Base-by-base conservation (phyloP, 179 eudicot genomes). In the Spinacia oleracea region DNA sequence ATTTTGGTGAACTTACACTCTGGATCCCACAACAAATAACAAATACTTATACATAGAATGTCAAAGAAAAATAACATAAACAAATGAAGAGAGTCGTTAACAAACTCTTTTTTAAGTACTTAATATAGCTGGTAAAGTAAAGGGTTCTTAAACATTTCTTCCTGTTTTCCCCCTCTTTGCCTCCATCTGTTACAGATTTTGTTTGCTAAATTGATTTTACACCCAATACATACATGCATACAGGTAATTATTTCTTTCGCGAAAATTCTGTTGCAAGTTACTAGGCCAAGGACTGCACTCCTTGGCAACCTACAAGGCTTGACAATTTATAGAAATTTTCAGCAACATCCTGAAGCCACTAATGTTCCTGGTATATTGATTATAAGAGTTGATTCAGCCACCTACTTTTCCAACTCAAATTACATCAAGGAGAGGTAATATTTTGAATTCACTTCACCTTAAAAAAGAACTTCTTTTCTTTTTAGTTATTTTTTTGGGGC, bases 231-330 rank as follows among this genome's bases (percentile, higher is more conserved):
- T n/a, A n/a, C n/a, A n/a, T n/a, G n/a, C n/a, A n/a, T 64, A 79
- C 78, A 94, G 98, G 94, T 95, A 12, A 66, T 84, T 1, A 91
- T 93, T 74, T 93, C 99, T 1, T 96, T 96, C 73, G 98, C 98
- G 1, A 96, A 93, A 83, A 89, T 93, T 76, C 92, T 96, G 9
- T 80, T 96, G 12, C 98, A 93, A 89, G 99, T 96, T n/a, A 92
- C 98, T 0, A 86, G 99, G 73, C 99, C 99, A 29, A 80, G 96
- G 70, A 93, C 97, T 11, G 91, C 94, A 14, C 34, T 90, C 14
- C 84, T 93, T 0, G 98, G 99, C n/a, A 96, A 89, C 81, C 83
- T 96, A 23, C 97, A 92, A 0, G 87, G 87, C 46, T 84, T 97
- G 1, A 84, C 69, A 2, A 88, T 96, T 71, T 96, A 93, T 81